Conservation (phyloP, 441 rosid genomes). For the California macrophylla region DNA sequence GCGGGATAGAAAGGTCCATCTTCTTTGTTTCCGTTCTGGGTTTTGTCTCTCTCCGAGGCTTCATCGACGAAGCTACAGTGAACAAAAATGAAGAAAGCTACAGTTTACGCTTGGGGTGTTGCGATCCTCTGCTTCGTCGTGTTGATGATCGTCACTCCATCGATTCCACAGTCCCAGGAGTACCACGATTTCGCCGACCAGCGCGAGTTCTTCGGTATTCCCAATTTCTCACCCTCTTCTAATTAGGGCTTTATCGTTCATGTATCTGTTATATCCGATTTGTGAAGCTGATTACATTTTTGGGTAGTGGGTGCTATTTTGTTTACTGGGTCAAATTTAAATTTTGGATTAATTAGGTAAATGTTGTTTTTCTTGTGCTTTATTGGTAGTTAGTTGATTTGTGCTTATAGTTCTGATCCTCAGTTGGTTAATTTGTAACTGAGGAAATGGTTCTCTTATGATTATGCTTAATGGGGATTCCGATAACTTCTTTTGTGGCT, state of each 20-base stretch:
- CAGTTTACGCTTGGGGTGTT: conserved; percentile 48
- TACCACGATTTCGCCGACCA: conserved; percentile 90
- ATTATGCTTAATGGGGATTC: background rate
- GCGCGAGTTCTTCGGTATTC: conserved; percentile 59
- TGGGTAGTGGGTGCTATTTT: background rate
- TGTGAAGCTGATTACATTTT: background rate
- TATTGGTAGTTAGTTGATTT: background rate
- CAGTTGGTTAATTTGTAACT: background rate
- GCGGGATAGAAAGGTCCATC: background rate
- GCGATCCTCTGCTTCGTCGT: conserved; percentile 53
- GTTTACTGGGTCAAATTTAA: background rate
- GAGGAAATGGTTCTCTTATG: background rate
- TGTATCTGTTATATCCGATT: background rate
- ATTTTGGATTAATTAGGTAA: background rate
- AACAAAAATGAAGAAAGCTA: conserved; percentile 42
- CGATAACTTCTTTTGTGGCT: background rate
- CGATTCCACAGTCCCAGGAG: conserved; percentile 65
- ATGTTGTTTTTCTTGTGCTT: too few species aligned
- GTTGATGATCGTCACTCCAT: conserved; percentile 76
- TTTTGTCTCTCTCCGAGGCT: background rate
- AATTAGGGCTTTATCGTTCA: background rate
- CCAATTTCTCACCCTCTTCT: background rate
- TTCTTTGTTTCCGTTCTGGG: background rate
- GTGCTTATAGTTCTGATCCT: background rate
- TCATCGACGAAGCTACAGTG: background rate